Evolutionary conservation across 495 filamentous ascomycete species (phyloP), one percentile per base, ranked within the genome.

Genomic region (Pseudoneurospora amorphoporcata): DNA sequence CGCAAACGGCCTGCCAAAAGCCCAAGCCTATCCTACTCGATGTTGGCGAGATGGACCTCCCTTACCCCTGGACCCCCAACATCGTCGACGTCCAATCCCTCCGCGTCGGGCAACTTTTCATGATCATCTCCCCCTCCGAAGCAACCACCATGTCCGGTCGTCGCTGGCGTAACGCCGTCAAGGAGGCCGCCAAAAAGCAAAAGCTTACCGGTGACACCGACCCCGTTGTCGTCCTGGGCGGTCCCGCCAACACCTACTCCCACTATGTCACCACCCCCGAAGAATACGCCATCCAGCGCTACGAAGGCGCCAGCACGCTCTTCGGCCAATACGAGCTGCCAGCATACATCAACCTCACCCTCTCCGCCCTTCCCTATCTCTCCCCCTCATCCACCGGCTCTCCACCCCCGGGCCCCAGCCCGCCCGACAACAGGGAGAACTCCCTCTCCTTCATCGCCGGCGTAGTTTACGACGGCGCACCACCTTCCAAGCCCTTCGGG

Each of bases 291-390:
- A 85, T 94, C 69, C 95, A 99, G 83, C 92, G 95, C 37, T 98
- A 99, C 81, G 95, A 99, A 82, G 95, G 95, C 70, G 95, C 93
- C 9, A 92, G 89, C 65, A 99, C 95, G n/a, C 88, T 98, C 23
- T 97, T 92, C 80, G 95, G 95, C 0, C 92, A 87, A 17, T 90
- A 92, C 81, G 90, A 91, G 69, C 85, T 97, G 3, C 89, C 93
- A 37, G 95, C 92, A 2, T 96, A 96, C 81, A 91, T 98, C 80
- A 92, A 95, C 76, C 83, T 95, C 39, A 95, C 92, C 6, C 85
- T 90, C 19, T 85, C 83, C 37, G 90, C 89, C 69, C 84, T 97
- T 9, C 87, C 87, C 9, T 93, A 92, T 79, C 88, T 99, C 7
- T 80, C 86, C 14, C 80, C 87, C 6, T 78, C 80, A 29, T 75